A percentile compares a stretch with the other conserved stretches of the same genome.
Conservation (phyloP, 805 yeast genomes). For the Priceomyces melissophilus region DNA sequence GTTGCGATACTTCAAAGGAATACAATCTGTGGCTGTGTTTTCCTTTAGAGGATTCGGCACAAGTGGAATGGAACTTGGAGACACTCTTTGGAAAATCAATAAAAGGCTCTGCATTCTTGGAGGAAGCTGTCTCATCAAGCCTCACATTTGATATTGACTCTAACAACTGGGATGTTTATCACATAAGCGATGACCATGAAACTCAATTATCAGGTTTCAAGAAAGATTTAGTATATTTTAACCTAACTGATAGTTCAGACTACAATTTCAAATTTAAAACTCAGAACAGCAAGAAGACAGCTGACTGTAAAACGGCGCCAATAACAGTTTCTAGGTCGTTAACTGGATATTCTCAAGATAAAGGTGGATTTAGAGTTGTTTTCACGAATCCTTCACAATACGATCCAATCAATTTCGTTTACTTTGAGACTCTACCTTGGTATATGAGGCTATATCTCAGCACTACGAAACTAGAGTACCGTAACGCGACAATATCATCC, state of each 20-base stretch:
- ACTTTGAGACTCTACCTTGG: conserved; percentile 90
- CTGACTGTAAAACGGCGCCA: conserved; percentile 57
- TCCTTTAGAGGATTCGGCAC: conserved; percentile 58
- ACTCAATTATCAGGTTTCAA: neutral
- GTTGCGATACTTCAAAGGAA: conserved; percentile 67
- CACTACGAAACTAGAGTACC: conserved; percentile 46
- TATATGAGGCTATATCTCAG: conserved; percentile 80
- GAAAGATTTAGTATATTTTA: conserved; percentile 5
- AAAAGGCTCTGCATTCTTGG: conserved; percentile 61
- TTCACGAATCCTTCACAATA: conserved; percentile 61
- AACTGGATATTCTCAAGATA: conserved; percentile 88
- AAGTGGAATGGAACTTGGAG: conserved; percentile 50
- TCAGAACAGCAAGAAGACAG: conserved; percentile 41
- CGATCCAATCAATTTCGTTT: conserved; percentile 48
- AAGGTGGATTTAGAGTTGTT: conserved; percentile 82
- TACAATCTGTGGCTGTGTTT: conserved; percentile 68
- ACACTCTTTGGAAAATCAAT: conserved; percentile 70
- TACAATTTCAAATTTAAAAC: conserved; percentile 43
- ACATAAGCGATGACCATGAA: conserved; percentile 1
- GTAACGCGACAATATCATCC: conserved; percentile 17
- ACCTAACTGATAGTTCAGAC: conserved; percentile 13
- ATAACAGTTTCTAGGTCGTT: conserved; percentile 76
- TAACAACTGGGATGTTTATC: conserved; percentile 46
- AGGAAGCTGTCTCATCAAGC: conserved; percentile 35
- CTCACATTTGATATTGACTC: conserved; percentile 44